Evolutionary conservation across 352 stramenopile species (phyloP).

Genomic region (Globisporangium spinosum): DNA sequence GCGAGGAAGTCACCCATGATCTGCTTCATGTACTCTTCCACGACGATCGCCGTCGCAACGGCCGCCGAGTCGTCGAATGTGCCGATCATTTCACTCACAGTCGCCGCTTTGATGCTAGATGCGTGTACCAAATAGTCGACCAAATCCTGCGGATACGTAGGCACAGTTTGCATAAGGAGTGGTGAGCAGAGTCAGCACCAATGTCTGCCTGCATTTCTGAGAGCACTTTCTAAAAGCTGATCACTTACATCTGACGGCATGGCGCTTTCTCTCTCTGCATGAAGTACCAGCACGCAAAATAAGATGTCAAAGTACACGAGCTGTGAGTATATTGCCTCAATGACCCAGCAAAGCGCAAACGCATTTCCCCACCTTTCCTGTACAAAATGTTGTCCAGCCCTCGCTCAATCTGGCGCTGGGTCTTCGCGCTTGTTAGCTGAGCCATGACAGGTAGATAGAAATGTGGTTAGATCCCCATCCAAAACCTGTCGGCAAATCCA

Average conservation of each 20-base stretch:
- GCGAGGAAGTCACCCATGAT: slow-evolving; percentile 34
- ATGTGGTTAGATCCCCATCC: too few relatives aligned
- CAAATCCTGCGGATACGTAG: slow-evolving; percentile 36
- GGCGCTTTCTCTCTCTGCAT: slow-evolving; percentile 34
- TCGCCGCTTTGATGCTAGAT: slow-evolving; percentile 55
- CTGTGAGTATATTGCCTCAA: not conserved
- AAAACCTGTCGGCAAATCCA: not conserved
- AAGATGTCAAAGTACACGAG: not conserved
- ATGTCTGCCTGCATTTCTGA: not conserved
- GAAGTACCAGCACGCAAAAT: not conserved
- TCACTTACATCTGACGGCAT: slow-evolving; percentile 52
- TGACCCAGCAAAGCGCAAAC: not conserved
- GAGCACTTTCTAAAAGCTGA: not conserved
- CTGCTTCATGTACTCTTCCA: slow-evolving; percentile 76
- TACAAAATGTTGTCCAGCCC: slow-evolving; percentile 45
- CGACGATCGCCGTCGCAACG: slow-evolving; percentile 59
- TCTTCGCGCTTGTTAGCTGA: not conserved
- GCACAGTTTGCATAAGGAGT: not conserved
- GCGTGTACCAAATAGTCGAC: slow-evolving; percentile 73
- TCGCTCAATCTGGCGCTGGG: slow-evolving; percentile 26
- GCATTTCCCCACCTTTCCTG: slow-evolving; percentile 28
- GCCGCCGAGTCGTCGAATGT: slow-evolving; percentile 77
- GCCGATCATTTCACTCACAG: slow-evolving; percentile 67
- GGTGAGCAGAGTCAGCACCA: not conserved
- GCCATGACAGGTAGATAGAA: not conserved